Conservation (phyloP, 805 yeast genomes). For the Pichia ethanolica region DNA sequence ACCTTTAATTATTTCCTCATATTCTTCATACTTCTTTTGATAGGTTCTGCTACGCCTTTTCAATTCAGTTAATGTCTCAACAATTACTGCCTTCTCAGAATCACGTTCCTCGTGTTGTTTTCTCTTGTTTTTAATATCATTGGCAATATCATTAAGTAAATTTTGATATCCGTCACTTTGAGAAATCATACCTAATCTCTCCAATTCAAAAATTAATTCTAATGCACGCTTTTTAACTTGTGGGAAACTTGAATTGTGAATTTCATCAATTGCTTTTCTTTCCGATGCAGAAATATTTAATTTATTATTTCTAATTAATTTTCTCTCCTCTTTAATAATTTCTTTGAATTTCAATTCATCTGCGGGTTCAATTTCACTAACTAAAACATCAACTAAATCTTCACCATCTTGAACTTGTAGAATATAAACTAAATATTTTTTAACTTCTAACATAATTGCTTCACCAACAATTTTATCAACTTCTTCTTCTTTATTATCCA, state of each 20-base stretch:
- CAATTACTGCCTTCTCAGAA: conserved; percentile 34
- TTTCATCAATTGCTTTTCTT: conserved; percentile 13
- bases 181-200: conserved; percentile 53
- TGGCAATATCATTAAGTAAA: conserved; percentile 73
- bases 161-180: conserved; percentile 71
- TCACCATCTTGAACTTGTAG: conserved; percentile 77
- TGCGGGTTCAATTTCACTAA: conserved; percentile 55
- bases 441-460: conserved; percentile 63
- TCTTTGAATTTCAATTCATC: conserved; percentile 63
- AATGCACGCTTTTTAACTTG: conserved; percentile 72
- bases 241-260: conserved; percentile 44
- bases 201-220: conserved; percentile 70
- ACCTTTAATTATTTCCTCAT: conserved; percentile 22
- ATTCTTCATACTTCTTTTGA: conserved; percentile 37
- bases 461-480: conserved; percentile 6
- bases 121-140: conserved; percentile 54
- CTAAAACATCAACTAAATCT: conserved; percentile 44
- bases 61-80: conserved; percentile 36
- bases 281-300: background rate
- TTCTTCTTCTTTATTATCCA: conserved; percentile 4
- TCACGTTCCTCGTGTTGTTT: conserved; percentile 36
- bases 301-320: conserved; percentile 16
- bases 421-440: conserved; percentile 74
- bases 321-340: conserved; percentile 43
- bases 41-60: conserved; percentile 39